phyloP scores from a whole-genome alignment of 2,329 filamentous ascomycete species.

The Sodiomyces alkalinus region DNA sequence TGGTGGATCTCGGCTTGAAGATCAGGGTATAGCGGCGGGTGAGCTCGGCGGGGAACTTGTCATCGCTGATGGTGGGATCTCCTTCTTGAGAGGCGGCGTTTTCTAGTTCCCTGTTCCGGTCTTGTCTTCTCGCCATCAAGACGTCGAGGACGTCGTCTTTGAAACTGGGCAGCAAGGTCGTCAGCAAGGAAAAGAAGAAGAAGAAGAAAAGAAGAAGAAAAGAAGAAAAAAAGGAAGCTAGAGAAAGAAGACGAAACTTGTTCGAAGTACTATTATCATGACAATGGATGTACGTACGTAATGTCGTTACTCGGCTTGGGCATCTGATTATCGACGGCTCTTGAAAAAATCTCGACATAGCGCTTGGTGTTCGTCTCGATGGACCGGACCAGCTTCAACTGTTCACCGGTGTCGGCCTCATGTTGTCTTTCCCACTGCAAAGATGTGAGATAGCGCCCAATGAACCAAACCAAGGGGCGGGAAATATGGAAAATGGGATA shows the following conservation, averaged over 20 bases:
- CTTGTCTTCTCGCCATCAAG: conserved; percentile 81
- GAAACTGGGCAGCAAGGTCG: conserved; percentile 47
- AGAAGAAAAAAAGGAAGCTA: no score
- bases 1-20: conserved; percentile 79
- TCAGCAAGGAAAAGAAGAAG: neutral
- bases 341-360: conserved; percentile 83
- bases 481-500: conserved; percentile 88
- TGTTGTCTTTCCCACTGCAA: conserved; percentile 60
- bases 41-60: conserved; percentile 81
- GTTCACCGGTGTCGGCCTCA: conserved; percentile 33
- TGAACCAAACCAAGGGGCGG: conserved; percentile 54
- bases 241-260: no score
- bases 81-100: conserved; percentile 42
- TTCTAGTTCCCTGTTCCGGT: conserved; percentile 64
- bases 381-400: conserved; percentile 58
- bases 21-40: conserved; percentile 90
- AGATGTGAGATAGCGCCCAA: conserved; percentile 24
- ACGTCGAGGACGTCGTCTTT: conserved; percentile 97
- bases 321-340: conserved; percentile 76
- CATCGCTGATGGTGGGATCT: conserved; percentile 50
- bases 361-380: conserved; percentile 87
- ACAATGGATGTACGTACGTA: conserved; percentile 36
- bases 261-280: no score
- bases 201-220: no score
- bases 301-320: conserved; percentile 64